Conservation (phyloP, 73 alveolate species). For the Tetrahymena malaccensis region DNA sequence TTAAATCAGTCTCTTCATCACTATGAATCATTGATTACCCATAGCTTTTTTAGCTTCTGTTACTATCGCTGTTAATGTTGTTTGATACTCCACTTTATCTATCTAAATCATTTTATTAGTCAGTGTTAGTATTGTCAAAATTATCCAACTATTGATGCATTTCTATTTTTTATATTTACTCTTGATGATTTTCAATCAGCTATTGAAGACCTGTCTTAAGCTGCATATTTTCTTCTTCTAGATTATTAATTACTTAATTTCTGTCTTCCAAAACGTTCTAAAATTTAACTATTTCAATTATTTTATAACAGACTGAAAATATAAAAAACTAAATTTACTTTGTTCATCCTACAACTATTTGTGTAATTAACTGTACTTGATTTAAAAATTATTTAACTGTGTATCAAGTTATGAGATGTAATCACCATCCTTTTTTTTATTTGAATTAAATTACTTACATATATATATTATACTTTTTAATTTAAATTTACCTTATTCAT, state of each 20-base stretch:
- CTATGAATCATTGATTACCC: neutral
- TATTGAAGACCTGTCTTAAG: neutral
- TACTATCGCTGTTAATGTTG: neutral
- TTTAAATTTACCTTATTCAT: neutral
- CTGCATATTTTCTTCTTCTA: neutral
- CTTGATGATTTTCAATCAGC: neutral
- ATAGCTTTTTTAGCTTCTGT: neutral
- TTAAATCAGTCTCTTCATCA: neutral
- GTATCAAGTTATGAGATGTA: neutral
- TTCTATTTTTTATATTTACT: neutral
- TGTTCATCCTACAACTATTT: neutral
- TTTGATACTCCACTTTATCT: neutral
- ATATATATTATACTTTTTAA: neutral
- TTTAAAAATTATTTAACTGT: too few relatives aligned
- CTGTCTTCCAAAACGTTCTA: neutral
- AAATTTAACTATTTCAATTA: neutral
- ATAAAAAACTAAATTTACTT: neutral
- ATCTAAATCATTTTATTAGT: neutral
- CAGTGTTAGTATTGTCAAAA: neutral
- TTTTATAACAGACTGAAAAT: too few relatives aligned
- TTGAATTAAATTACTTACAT: neutral
- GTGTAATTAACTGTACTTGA: too few relatives aligned
- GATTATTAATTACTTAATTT: neutral
- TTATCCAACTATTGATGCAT: neutral
- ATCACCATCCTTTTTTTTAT: neutral